Base-by-base conservation (phyloP, 129 eudicot species). In the Glebionis coronaria region DNA sequence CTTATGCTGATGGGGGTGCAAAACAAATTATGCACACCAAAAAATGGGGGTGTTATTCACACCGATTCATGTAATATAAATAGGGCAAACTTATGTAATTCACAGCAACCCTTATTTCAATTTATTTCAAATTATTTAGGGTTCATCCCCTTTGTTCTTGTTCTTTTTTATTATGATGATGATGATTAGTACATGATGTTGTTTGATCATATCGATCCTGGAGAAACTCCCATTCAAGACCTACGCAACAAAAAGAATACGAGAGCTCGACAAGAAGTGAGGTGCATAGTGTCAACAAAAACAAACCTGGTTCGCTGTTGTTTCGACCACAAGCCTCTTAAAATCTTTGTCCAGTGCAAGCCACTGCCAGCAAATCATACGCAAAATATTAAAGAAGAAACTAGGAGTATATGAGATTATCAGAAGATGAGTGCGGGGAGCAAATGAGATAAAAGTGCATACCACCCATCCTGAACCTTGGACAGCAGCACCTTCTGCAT, bases 381-480 rank as follows among this genome's bases (percentile, higher is more conserved):
- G 38, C 13, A 70, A 73, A 31, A 72, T 20, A 54, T 63, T 8
- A 20, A 56, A 8, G 66, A n/a, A 54, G 9, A 8, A 0, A 12
- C 11, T 72, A 56, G 16, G 9, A 29, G 4, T 18, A 35, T 50
- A 77, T 31, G 15, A 0, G n/a, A n/a, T n/a, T n/a, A n/a, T n/a
- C n/a, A n/a, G 54, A 3, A 52, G 49, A 16, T 18, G 12, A 21
- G 35, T 21, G 20, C 10, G 10, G 50, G 13, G 12, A 11, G 10
- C 50, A 44, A 19, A 12, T n/a, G 18, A 51, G 4, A 19, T 13
- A 62, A 28, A 69, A 66, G 40, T 58, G 45, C 88, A 63, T 83
- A 92, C 98, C 96, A 92, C 96, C 98, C 98, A 92, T 72, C 98
- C 98, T 61, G 98, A 92, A 18, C 98, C 98, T 78, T 92, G 98